Evolutionary conservation across 768 basidiomycete species (phyloP), one percentile per base, ranked within the genome.

Genomic region (Boletus subparvulus): DNA sequence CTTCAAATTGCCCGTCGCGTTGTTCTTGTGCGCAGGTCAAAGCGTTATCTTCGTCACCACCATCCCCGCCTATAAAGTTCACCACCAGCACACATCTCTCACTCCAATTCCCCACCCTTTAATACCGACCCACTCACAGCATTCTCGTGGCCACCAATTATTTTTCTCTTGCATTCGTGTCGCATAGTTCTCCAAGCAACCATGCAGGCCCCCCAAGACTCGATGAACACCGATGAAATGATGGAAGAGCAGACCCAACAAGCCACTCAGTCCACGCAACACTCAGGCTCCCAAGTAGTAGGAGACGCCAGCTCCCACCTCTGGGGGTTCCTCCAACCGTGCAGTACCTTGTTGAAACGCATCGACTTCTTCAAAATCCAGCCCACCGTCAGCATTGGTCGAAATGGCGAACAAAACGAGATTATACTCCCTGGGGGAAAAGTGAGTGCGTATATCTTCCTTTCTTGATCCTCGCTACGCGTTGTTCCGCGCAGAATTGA

Each of bases 271-370:
- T 70, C 74, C 16, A 78, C 78, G 0, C 75, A 79, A 51, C 51
- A 63, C 26, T 65, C 74, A 0, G 56, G 64, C 17, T 76, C 75
- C 19, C 71, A 74, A 50, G 12, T 28, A 26, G 9, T 46, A 26
- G 55, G 52, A 9, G 65, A 64, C 19, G 44, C 52, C 51, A 69
- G 73, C 32, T 19, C 55, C 7, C 71, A 80, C 48, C 81, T 90
- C 54, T 91, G 87, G 87, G 88, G 87, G 13, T 87, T 79, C 61
- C 80, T 91, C 49, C 81, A 85, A 44, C 88, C 89, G 6, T 87
- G 85, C 64, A 83, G 76, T 61, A 60, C 74, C 26, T 59, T 69
- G 4, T 71, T 87, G 8, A 72, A 71, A 21, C 80, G 86, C 35
- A 78, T 90, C 50, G 85, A 88, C 61, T 81, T 90, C 57, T 82